A percentile compares a stretch with the other conserved stretches of the same genome.
Conservation (phyloP, 2,329 filamentous ascomycete species). For the Ceratocystis diversiconidia region DNA sequence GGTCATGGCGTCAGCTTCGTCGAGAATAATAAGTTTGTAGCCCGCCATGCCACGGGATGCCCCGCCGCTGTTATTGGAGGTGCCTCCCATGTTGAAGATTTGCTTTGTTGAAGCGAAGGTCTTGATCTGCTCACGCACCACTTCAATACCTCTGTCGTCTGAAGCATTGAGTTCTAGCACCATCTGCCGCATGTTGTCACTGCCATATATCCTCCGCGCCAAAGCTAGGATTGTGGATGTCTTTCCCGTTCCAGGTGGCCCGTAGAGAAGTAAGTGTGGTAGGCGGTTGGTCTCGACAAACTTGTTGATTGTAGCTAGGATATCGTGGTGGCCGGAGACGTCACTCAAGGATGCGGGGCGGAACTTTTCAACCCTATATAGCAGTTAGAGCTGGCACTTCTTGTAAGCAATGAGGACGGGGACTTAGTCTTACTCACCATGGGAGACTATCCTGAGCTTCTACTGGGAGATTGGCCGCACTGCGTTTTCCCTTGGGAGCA, state of each 20-base stretch:
- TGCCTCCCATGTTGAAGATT: slow-evolving; percentile 62
- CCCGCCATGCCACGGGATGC: slow-evolving; percentile 38
- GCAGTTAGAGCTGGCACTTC: slow-evolving; percentile 9
- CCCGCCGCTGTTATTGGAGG: slow-evolving; percentile 31
- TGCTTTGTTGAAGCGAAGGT: slow-evolving; percentile 97
- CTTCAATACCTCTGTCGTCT: slow-evolving; percentile 93
- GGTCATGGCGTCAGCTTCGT: slow-evolving; percentile 99
- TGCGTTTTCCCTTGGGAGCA: slow-evolving; percentile 75
- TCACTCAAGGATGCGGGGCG: slow-evolving; percentile 76
- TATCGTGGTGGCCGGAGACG: slow-evolving; percentile 93
- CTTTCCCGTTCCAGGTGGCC: slow-evolving; percentile 91
- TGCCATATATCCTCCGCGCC: slow-evolving; percentile 81
- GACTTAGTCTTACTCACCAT: slow-evolving; percentile 45
- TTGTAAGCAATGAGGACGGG: background rate
- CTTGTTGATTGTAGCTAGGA: slow-evolving; percentile 92
- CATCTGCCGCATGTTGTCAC: slow-evolving; percentile 92
- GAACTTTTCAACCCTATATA: slow-evolving; percentile 82
- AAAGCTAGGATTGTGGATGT: slow-evolving; percentile 92
- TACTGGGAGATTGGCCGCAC: slow-evolving; percentile 80
- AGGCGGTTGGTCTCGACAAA: slow-evolving; percentile 90
- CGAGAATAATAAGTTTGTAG: slow-evolving; percentile 93
- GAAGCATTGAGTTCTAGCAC: slow-evolving; percentile 95
- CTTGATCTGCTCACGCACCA: slow-evolving; percentile 97
- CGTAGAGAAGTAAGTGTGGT: slow-evolving; percentile 91
- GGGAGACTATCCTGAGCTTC: slow-evolving; percentile 88